Evolutionary conservation across 2,329 filamentous ascomycete species (phyloP).

Genomic region (Xylariaceae sp.): DNA sequence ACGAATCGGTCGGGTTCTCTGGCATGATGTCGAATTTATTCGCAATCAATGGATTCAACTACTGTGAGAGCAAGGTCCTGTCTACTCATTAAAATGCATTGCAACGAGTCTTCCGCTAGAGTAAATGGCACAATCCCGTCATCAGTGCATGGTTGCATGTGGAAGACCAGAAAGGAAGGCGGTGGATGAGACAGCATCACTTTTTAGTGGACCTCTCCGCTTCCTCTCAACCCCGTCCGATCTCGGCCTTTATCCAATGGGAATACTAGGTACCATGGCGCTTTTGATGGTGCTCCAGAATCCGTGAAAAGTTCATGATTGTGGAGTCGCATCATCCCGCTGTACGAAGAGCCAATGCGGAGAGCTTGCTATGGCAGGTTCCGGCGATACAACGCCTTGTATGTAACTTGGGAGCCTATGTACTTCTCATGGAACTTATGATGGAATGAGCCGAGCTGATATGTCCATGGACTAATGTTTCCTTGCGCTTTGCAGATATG

Average conservation of each 20-base stretch:
- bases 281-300: background rate
- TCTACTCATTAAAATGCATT: no score
- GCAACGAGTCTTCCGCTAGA: no score
- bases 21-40: no score
- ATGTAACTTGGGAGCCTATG: slow-evolving; percentile 10
- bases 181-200: background rate
- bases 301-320: background rate
- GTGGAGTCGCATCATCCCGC: background rate
- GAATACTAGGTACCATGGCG: no score
- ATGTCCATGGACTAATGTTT: slow-evolving; percentile 9
- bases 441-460: no score
- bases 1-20: no score
- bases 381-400: slow-evolving; percentile 23
- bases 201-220: background rate
- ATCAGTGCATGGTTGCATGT: no score
- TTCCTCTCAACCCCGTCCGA: background rate
- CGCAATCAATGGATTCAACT: no score
- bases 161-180: slow-evolving; percentile 1
- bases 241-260: background rate
- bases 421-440: no score
- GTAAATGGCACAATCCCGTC: no score
- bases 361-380: slow-evolving; percentile 21
- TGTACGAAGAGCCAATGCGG: slow-evolving; percentile 1
- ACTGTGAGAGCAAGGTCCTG: no score
- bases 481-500: slow-evolving; percentile 48